These are phyloP conservation scores for Orbilia oligospora DNA, from an alignment of 2,329 filamentous ascomycete species.

Conservation along the genomic window DNA sequence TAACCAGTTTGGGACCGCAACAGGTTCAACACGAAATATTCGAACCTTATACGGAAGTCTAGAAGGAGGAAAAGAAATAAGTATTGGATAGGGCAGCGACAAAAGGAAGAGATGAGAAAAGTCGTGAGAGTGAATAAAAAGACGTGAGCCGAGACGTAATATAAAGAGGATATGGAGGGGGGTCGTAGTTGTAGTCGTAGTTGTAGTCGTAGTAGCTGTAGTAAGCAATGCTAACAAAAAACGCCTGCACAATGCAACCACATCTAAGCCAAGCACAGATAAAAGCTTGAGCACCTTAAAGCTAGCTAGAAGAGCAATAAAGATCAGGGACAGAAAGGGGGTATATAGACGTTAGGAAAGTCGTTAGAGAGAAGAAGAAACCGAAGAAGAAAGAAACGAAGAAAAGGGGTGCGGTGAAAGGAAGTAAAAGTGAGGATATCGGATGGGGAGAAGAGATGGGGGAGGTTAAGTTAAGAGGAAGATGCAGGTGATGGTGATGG, in stretches of 20 bases:
- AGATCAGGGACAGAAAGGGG: neutral
- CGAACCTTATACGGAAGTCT: neutral
- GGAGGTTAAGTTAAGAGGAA: slow-evolving; percentile 9
- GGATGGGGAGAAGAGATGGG: slow-evolving; percentile 9
- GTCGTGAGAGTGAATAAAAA: neutral
- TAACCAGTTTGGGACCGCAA: slow-evolving; percentile 28
- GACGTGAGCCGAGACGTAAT: slow-evolving; percentile 7
- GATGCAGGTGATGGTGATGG: slow-evolving; percentile 16
- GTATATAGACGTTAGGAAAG: slow-evolving; percentile 24
- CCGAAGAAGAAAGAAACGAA: neutral
- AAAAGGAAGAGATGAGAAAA: neutral
- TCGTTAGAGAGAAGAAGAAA: slow-evolving; percentile 22
- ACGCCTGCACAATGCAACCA: slow-evolving; percentile 46
- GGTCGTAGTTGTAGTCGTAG: neutral
- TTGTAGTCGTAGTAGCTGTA: neutral
- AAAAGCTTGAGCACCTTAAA: neutral
- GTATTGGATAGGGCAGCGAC: neutral
- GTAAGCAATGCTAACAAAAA: slow-evolving; percentile 38
- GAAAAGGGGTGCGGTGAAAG: neutral
- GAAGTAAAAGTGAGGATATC: neutral
- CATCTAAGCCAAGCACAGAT: slow-evolving; percentile 31
- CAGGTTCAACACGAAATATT: slow-evolving; percentile 17
- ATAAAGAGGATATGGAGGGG: neutral
- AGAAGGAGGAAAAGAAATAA: neutral
- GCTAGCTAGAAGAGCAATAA: slow-evolving; percentile 4